Evolutionary conservation across 805 yeast genomes (phyloP).

Genomic region (Candida odintsovae): DNA sequence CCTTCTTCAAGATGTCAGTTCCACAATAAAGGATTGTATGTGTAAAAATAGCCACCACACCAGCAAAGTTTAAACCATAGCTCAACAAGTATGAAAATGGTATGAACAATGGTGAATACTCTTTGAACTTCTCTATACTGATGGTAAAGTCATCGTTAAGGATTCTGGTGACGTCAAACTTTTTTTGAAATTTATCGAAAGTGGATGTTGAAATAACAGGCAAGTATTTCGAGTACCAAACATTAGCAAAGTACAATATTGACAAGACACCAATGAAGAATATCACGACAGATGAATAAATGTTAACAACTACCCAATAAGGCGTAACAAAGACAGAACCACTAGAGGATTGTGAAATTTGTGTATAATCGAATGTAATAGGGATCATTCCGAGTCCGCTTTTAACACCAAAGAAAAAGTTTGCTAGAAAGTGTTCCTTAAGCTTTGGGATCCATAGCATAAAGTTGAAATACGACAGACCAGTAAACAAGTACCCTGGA

Average conservation of each 20-base stretch:
- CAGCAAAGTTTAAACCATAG: constrained; percentile 56
- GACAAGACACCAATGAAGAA: constrained; percentile 46
- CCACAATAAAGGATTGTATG: constrained; percentile 56
- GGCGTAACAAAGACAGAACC: constrained; percentile 61
- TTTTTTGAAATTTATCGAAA: constrained; percentile 40
- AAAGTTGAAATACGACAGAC: constrained; percentile 41
- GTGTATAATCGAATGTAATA: constrained; percentile 52
- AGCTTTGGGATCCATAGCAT: constrained; percentile 47
- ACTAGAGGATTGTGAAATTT: constrained; percentile 34
- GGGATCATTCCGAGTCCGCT: constrained; percentile 52
- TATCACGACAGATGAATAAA: constrained; percentile 39
- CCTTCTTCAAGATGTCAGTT: constrained; percentile 39
- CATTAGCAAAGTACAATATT: constrained; percentile 45
- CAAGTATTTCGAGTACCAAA: constrained; percentile 52
- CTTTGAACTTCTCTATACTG: constrained; percentile 38
- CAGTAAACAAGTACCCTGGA: constrained; percentile 46
- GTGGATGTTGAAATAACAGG: constrained; percentile 49
- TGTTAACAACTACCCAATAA: constrained; percentile 30
- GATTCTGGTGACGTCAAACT: constrained; percentile 42
- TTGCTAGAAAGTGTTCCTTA: constrained; percentile 48
- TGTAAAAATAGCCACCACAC: constrained; percentile 53
- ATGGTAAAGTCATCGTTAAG: constrained; percentile 37
- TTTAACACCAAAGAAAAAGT: constrained; percentile 55
- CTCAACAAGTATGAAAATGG: constrained; percentile 49
- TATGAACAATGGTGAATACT: constrained; percentile 52